phyloP scores from a whole-genome alignment of 2,329 filamentous ascomycete species.

The Calonectria pseudoreteaudii region DNA sequence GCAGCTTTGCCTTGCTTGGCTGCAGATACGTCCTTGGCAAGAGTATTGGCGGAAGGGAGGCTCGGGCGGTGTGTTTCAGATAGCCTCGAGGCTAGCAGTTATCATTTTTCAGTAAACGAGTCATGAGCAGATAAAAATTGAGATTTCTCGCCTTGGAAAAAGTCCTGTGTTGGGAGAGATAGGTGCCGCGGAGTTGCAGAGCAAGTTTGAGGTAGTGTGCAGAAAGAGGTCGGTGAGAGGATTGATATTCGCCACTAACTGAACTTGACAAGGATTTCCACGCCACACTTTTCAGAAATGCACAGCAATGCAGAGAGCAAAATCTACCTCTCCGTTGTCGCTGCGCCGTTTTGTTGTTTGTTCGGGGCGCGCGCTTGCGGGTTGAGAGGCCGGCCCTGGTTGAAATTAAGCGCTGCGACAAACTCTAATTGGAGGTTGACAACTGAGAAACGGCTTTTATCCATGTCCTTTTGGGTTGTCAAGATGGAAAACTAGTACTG shows the following conservation, averaged over 20 bases:
- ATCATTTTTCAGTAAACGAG: neutral
- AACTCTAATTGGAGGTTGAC: neutral
- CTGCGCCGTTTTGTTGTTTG: neutral
- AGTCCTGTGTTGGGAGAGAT: neutral
- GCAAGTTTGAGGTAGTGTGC: neutral
- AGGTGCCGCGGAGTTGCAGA: neutral
- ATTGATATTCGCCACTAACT: neutral
- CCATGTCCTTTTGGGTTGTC: no score
- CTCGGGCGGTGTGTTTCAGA: neutral
- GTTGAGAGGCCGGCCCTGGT: neutral
- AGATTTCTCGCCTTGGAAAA: neutral
- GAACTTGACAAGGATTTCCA: neutral
- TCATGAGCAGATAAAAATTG: neutral
- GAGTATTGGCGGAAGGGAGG: neutral
- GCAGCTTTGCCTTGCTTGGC: neutral
- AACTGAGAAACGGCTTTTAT: neutral
- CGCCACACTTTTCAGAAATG: neutral
- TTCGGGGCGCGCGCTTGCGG: neutral
- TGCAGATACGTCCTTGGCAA: neutral
- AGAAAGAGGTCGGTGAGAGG: neutral
- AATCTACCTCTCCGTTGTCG: neutral
- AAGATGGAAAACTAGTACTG: neutral
- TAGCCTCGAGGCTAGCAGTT: neutral
- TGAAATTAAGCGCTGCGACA: neutral
- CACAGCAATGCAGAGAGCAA: neutral